Evolutionary conservation across 169 alveolate species (phyloP).

Genomic region (Blepharisma undulans): DNA sequence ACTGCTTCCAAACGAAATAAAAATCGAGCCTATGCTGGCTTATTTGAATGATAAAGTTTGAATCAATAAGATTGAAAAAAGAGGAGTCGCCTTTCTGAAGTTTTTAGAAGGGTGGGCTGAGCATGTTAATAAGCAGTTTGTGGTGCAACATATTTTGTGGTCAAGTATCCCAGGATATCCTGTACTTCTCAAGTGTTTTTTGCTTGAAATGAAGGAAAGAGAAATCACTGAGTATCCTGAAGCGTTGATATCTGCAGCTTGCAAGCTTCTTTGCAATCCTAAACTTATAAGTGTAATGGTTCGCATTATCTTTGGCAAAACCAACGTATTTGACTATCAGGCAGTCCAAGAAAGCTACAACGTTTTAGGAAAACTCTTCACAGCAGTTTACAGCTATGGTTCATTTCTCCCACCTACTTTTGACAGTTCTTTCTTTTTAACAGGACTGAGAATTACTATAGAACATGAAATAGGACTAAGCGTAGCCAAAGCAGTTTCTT

Average conservation of each 20-base stretch:
- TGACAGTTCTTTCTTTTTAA: constrained; percentile 52
- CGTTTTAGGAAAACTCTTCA: constrained; percentile 46
- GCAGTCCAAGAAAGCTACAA: constrained; percentile 51
- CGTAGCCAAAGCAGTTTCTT: constrained; percentile 56
- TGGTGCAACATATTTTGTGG: constrained; percentile 61
- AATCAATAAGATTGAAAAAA: constrained; percentile 49
- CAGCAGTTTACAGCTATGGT: constrained; percentile 22
- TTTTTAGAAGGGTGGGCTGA: constrained; percentile 60
- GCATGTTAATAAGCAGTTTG: constrained; percentile 45
- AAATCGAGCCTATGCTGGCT: constrained; percentile 29
- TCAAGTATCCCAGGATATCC: constrained; percentile 69
- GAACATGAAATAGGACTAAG: constrained; percentile 50
- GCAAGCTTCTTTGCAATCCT: constrained; percentile 46
- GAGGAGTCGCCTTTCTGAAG: constrained; percentile 64
- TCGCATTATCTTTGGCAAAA: constrained; percentile 52
- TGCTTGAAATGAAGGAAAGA: constrained; percentile 62
- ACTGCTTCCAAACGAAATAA: constrained; percentile 43
- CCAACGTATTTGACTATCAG: constrained; percentile 47
- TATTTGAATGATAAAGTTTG: constrained; percentile 41
- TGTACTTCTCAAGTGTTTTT: constrained; percentile 47
- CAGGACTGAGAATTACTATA: constrained; percentile 53
- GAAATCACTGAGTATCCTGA: constrained; percentile 63
- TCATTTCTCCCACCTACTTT: constrained; percentile 50
- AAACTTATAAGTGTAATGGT: constrained; percentile 47
- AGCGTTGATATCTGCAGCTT: constrained; percentile 56